Evolutionary conservation across 495 filamentous ascomycete genomes (phyloP).

Genomic region (Neurospora pannonica): DNA sequence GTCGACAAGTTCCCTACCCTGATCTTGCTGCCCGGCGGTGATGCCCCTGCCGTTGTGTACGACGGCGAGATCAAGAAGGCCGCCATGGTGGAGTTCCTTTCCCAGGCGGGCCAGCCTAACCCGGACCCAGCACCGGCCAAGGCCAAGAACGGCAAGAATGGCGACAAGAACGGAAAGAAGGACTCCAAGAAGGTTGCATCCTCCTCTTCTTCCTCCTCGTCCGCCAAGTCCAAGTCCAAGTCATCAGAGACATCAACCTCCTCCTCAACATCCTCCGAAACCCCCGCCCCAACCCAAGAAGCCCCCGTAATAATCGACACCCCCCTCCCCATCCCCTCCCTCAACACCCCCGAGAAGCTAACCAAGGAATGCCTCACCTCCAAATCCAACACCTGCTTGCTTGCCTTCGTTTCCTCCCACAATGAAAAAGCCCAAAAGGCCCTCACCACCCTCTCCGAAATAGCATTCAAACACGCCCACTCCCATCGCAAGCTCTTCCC

Average conservation of each 20-base stretch:
- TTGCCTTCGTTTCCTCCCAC: slow-evolving; percentile 58
- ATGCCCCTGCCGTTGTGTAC: slow-evolving; percentile 60
- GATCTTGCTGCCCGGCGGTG: slow-evolving; percentile 67
- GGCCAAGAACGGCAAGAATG: neutral
- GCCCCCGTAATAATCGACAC: slow-evolving; percentile 41
- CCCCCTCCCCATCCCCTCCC: slow-evolving; percentile 41
- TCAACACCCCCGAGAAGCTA: slow-evolving; percentile 45
- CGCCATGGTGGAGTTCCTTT: slow-evolving; percentile 72
- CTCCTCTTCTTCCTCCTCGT: slow-evolving; percentile 36
- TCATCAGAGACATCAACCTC: slow-evolving; percentile 27
- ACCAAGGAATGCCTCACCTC: slow-evolving; percentile 60
- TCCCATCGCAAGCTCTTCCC: slow-evolving; percentile 65
- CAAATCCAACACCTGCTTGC: slow-evolving; percentile 76
- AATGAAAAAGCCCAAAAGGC: slow-evolving; percentile 46
- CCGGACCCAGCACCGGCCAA: slow-evolving; percentile 48
- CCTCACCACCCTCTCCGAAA: slow-evolving; percentile 57
- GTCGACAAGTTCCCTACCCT: slow-evolving; percentile 71
- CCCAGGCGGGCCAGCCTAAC: slow-evolving; percentile 69
- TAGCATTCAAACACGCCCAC: slow-evolving; percentile 62
- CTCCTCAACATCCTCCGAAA: slow-evolving; percentile 25
- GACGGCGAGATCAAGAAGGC: slow-evolving; percentile 82
- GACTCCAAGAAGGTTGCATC: slow-evolving; percentile 39
- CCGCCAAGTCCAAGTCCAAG: slow-evolving; percentile 27
- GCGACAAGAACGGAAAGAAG: slow-evolving; percentile 31
- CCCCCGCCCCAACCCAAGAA: slow-evolving; percentile 25